These are phyloP conservation scores for Fusarium sp. DNA, from an alignment of 2,329 filamentous ascomycete genomes.

Conservation along the genomic window DNA sequence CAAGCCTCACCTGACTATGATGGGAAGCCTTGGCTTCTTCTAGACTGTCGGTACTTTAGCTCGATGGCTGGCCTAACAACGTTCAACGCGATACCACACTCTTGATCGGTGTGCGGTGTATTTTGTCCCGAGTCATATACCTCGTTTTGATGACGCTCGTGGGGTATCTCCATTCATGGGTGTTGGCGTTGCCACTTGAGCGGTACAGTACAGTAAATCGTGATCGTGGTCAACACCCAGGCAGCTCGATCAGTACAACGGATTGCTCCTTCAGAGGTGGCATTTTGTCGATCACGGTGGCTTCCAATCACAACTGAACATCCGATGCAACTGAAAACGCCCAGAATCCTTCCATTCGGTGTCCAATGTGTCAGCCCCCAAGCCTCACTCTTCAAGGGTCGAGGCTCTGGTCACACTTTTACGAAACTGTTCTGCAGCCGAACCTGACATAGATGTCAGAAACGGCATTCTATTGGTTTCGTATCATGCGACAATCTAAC, in stretches of 20 bases:
- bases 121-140: background rate
- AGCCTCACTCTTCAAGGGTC: background rate
- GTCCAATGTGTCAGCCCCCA: background rate
- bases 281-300: background rate
- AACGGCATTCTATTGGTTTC: background rate
- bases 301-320: background rate
- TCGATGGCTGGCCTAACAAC: constrained; percentile 1
- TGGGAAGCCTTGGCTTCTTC: constrained; percentile 10
- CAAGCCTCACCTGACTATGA: background rate
- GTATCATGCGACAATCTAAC: constrained; percentile 3
- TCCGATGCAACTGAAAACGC: background rate
- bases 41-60: constrained; percentile 12
- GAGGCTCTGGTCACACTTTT: background rate
- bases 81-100: background rate
- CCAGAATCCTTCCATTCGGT: background rate
- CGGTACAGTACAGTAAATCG: background rate
- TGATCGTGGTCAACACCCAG: background rate
- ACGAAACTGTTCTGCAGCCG: constrained; percentile 9
- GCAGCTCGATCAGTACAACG: background rate
- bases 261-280: background rate
- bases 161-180: background rate
- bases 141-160: background rate
- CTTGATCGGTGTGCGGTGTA: background rate
- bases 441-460: background rate
- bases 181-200: background rate